phyloP scores from a whole-genome alignment of 495 filamentous ascomycete species.

The Echria macrotheca region DNA sequence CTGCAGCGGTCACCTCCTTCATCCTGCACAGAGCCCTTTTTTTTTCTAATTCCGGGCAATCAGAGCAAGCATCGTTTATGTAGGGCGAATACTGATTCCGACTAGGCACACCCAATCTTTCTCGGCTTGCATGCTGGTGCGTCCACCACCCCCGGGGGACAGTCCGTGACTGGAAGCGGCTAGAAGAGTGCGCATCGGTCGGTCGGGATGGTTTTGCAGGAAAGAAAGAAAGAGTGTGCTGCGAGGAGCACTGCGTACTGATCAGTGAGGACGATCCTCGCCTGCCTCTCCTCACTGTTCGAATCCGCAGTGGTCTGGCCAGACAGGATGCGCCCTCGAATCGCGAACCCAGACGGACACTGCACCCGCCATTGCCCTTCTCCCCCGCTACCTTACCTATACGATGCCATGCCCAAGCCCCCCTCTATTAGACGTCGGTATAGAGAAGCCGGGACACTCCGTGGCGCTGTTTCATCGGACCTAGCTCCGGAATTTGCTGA shows the following conservation, averaged over 20 bases:
- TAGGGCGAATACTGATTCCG: conserved; percentile 21
- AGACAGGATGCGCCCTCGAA: too few species aligned
- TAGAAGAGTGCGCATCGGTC: conserved; percentile 10
- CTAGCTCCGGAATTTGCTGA: conserved; percentile 14
- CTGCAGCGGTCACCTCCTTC: conserved; percentile 14
- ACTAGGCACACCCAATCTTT: conserved; percentile 14
- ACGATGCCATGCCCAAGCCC: too few species aligned
- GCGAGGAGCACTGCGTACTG: too few species aligned
- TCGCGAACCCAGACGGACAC: too few species aligned
- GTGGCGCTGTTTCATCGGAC: not conserved
- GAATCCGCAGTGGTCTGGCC: too few species aligned
- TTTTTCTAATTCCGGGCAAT: too few species aligned
- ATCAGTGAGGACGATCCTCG: not conserved
- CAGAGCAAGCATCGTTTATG: conserved; percentile 14
- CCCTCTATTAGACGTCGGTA: too few species aligned
- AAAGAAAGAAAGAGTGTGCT: not conserved
- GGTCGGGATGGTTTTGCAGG: too few species aligned
- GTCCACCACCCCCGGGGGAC: not conserved
- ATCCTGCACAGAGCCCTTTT: too few species aligned
- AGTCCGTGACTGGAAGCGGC: conserved; percentile 7
- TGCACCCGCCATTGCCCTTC: too few species aligned
- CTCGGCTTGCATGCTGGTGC: conserved; percentile 20
- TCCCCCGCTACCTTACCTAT: too few species aligned
- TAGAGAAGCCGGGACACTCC: too few species aligned
- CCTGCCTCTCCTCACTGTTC: not conserved